Evolutionary conservation across 2,329 filamentous ascomycete species (phyloP), one percentile per base, ranked within the genome.

Genomic region (Aureobasidium uvarum): DNA sequence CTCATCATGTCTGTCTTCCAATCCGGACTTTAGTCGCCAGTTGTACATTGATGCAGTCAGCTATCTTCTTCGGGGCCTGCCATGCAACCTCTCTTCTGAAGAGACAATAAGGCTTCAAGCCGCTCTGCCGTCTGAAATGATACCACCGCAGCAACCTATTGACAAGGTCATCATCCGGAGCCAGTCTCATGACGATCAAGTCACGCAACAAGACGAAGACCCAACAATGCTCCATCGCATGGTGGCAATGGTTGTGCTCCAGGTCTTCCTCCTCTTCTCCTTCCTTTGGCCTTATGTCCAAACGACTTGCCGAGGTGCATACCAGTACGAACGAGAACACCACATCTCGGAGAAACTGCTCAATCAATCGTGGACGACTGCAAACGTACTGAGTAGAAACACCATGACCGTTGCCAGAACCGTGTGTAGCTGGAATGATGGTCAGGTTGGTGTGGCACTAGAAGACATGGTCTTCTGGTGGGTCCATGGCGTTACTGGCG

Each of bases 281-380:
- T 80, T 89, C 55, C 67, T 89, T 18, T 74, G 88, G 13, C 87
- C 88, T 1, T 89, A 88, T 70, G 71, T 87, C 38, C 81, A 84
- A 68, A 70, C 82, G 5, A 73, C 89, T 14, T 69, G 87, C 16
- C 79, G 79, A 18, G 75, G 81, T 18, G 79, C 83, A 18, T 87
- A 86, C 68, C 78, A 81, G 56, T 87, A 88, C 68, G 89, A 92
- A 73, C 83, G 86, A 18, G 82, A 86, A 69, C 85, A 91, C 75
- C 85, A 84, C 68, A 80, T 92, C 67, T 86, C 83, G 0, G 83
- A 87, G 71, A 82, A 83, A 28, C 68, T 88, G 1, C 74, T 88
- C 20, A 78, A 80, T 8, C 78, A 79, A 25, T 77, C 84, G 6
- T 75, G 87, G 38, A 78, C 79, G 54, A 79, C 83, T 2, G 83